These are phyloP conservation scores for Tilletiaria anomala DNA, from an alignment of 1,284 basidiomycete species.

Conservation along the genomic window DNA sequence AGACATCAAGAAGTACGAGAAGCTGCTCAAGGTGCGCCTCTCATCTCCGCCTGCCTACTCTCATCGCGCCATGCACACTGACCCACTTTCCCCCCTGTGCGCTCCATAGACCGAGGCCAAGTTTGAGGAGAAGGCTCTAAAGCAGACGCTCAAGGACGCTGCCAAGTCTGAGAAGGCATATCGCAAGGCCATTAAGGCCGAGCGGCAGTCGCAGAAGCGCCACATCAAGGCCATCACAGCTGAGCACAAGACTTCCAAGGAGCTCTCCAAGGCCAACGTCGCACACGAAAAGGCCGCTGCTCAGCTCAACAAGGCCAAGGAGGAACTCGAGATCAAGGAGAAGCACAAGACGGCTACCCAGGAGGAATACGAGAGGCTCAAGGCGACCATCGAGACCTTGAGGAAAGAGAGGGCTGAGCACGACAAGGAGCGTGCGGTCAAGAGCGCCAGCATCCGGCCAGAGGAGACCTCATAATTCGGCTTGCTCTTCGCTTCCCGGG, in stretches of 20 bases:
- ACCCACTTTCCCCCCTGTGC: neutral
- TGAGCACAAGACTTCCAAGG: constrained; percentile 29
- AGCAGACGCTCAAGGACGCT: constrained; percentile 27
- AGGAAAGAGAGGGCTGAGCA: constrained; percentile 19
- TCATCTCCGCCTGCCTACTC: too few species aligned
- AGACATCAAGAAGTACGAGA: constrained; percentile 30
- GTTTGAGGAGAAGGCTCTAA: constrained; percentile 24
- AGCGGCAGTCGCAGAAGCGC: constrained; percentile 20
- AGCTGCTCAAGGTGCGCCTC: too few species aligned
- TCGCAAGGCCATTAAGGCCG: constrained; percentile 26
- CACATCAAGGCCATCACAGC: constrained; percentile 22
- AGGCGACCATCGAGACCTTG: constrained; percentile 19
- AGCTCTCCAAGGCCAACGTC: constrained; percentile 19
- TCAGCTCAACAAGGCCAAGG: constrained; percentile 19
- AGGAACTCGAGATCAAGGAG: constrained; percentile 34
- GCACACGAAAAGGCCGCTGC: constrained; percentile 22
- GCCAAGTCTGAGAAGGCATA: constrained; percentile 18
- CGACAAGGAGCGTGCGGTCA: constrained; percentile 19
- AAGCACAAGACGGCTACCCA: constrained; percentile 17
- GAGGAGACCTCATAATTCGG: too few species aligned
- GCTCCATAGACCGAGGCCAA: constrained; percentile 29
- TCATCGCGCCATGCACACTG: neutral
- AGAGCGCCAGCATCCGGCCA: too few species aligned
- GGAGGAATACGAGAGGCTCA: constrained; percentile 17
- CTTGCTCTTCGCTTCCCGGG: too few species aligned